Base-by-base conservation (phyloP, 2,329 filamentous ascomycete genomes). In the Sporothrix brunneoviolacea region DNA sequence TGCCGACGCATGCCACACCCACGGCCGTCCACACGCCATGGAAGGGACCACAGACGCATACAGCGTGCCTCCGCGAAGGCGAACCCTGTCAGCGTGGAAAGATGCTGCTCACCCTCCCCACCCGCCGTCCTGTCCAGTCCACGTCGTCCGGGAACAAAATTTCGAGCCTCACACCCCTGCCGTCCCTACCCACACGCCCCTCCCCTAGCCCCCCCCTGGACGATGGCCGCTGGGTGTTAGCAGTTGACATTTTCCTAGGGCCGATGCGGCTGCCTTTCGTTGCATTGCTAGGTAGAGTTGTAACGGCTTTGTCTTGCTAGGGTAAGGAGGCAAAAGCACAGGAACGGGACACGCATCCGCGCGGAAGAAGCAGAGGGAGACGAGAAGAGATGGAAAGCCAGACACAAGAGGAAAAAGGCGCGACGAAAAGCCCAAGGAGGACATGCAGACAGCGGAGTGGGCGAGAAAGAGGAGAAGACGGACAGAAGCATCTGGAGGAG, bases 181-280 rank as follows among this genome's bases (percentile, higher is more conserved):
- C 30, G n/a, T 22, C 21, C 18, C 22, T 37, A 38, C 24, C 38
- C 32, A 43, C 47, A 50, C 47, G 10, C 46, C 46, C 46, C 38
- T 28, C 10, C 33, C 16, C 21, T 21, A 6, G n/a, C 44, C 44
- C 18, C 43, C 28, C 22, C 28, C 32, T 32, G 40, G 49, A 28
- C 36, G 40, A 33, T 10, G 28, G 12, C 30, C 28, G 33, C 19
- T 50, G 8, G 35, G 19, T 15, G 33, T 42, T 24, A 21, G 33
- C 33, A 33, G 38, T 48, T 48, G 49, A 51, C 47, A 37, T 37
- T 41, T 36, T 18, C 12, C 50, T 39, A 40, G 44, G 39, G 35
- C 39, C 44, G 39, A 35, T 48, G 27, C 39, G 39, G 44, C 33
- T 24, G 27, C 18, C 35, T 8, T 48, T 50, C 48, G 50, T 52